A percentile compares a stretch with the other conserved stretches of the same genome.
These are phyloP conservation scores for Gossypium lobatum DNA, from an alignment of 441 rosid genomes.

Conservation along the genomic window DNA sequence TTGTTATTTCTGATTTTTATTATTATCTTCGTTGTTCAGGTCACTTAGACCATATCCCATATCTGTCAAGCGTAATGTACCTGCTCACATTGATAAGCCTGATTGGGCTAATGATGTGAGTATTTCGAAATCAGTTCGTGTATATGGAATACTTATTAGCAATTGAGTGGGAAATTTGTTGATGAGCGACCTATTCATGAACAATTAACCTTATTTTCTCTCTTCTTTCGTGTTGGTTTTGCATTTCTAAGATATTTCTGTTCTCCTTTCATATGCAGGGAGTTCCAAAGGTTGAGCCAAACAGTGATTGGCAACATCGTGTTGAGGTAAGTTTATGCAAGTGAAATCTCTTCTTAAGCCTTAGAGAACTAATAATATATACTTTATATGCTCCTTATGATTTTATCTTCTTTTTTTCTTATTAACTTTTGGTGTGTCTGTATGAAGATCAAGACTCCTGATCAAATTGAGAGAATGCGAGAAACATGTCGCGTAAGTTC, in stretches of 20 bases:
- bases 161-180: not conserved
- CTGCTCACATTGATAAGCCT: constrained; percentile 63
- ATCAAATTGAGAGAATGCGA: constrained; percentile 78
- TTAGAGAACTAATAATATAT: not conserved
- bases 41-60: constrained; percentile 76
- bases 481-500: constrained; percentile 79
- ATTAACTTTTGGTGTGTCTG: constrained; percentile 12
- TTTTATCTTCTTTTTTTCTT: not conserved
- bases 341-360: not conserved
- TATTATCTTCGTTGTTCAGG: constrained; percentile 34
- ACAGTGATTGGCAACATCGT: constrained; percentile 72
- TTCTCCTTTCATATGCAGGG: constrained; percentile 44
- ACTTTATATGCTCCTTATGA: not conserved
- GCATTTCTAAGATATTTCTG: not conserved
- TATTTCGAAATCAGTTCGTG: constrained; percentile 11
- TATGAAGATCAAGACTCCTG: constrained; percentile 73
- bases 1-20: not conserved
- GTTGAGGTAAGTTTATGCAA: constrained; percentile 58
- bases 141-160: not conserved
- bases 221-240: not conserved
- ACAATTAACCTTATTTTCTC: not conserved
- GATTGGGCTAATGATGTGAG: constrained; percentile 96
- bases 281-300: constrained; percentile 73
- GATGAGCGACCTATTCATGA: not conserved
- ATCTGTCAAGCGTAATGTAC: constrained; percentile 55